phyloP scores from a whole-genome alignment of 768 basidiomycete species.

The Russula emetica region DNA sequence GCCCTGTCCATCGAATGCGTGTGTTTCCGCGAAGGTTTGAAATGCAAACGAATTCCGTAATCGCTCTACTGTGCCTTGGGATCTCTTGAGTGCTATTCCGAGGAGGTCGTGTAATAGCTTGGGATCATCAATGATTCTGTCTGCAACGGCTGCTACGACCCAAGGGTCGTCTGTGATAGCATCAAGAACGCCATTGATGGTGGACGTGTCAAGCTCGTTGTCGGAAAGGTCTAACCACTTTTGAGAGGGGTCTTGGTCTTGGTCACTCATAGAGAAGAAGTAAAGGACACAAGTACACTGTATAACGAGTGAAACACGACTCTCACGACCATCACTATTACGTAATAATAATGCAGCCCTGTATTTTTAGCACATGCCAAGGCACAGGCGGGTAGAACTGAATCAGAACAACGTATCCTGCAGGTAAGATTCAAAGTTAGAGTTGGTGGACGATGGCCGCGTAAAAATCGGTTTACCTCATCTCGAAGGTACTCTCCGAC shows the following conservation, averaged over 20 bases:
- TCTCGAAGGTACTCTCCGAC: conserved; percentile 98
- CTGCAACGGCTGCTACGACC: conserved; percentile 70
- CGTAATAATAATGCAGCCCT: not conserved
- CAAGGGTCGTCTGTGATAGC: conserved; percentile 64
- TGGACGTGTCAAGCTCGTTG: conserved; percentile 51
- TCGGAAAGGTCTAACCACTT: conserved; percentile 58
- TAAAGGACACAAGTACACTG: not conserved
- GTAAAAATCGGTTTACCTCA: conserved; percentile 51
- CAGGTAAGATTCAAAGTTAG: conserved; percentile 2
- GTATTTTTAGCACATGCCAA: too few relatives aligned
- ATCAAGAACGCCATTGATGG: conserved; percentile 46
- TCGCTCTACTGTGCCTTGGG: conserved; percentile 43
- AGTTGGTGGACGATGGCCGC: conserved; percentile 1
- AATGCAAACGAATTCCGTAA: conserved; percentile 27
- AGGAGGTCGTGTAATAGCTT: conserved; percentile 55
- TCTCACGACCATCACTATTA: not conserved
- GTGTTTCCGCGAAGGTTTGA: conserved; percentile 26
- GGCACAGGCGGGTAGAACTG: too few relatives aligned
- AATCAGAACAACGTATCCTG: conserved; percentile 75
- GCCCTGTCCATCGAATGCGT: conserved; percentile 22
- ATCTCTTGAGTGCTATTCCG: conserved; percentile 59
- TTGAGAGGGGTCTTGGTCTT: conserved; percentile 32
- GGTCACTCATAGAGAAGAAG: conserved; percentile 1
- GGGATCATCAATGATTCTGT: conserved; percentile 58
- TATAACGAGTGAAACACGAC: not conserved